phyloP scores from a whole-genome alignment of 805 yeast genomes.

The Cyberlindnera subsufficiens region DNA sequence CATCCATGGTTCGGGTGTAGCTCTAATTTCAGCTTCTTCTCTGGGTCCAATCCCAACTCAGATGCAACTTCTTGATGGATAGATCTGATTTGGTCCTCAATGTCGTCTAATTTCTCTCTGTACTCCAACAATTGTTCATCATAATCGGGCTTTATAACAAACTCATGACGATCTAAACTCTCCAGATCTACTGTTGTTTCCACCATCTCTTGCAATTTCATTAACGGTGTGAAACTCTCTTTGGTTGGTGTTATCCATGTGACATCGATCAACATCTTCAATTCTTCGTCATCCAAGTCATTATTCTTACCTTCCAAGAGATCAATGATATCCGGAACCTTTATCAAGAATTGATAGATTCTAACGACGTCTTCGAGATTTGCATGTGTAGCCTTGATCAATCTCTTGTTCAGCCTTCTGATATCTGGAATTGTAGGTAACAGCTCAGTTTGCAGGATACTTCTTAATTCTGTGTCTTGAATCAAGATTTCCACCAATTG shows the following conservation, averaged over 20 bases:
- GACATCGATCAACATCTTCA: conserved; percentile 33
- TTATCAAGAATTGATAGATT: conserved; percentile 71
- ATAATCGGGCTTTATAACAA: conserved; percentile 82
- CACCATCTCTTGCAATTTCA: conserved; percentile 74
- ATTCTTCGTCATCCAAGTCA: conserved; percentile 25
- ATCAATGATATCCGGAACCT: conserved; percentile 62
- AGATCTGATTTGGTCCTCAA: conserved; percentile 48
- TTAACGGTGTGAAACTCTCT: conserved; percentile 43
- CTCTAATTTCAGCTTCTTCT: conserved; percentile 85
- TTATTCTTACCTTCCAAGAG: conserved; percentile 40
- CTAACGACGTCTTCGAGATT: conserved; percentile 85
- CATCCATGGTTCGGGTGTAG: conserved; percentile 86
- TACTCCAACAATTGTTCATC: conserved; percentile 68
- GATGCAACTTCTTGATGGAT: conserved; percentile 64
- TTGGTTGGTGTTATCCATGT: conserved; percentile 57
- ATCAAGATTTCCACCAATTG: conserved; percentile 66
- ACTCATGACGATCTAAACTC: conserved; percentile 77
- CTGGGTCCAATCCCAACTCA: conserved; percentile 75
- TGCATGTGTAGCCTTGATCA: conserved; percentile 42
- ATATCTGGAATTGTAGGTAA: conserved; percentile 78
- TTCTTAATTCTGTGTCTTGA: conserved; percentile 63
- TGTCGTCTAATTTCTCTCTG: conserved; percentile 48
- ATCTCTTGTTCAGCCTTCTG: conserved; percentile 64
- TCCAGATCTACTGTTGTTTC: conserved; percentile 89
- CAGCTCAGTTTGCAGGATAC: conserved; percentile 59